Percentiles rank a stretch among this genome's conserved stretches.
phyloP scores from a whole-genome alignment of 2,329 filamentous ascomycete species.

The Clonostachys solani region DNA sequence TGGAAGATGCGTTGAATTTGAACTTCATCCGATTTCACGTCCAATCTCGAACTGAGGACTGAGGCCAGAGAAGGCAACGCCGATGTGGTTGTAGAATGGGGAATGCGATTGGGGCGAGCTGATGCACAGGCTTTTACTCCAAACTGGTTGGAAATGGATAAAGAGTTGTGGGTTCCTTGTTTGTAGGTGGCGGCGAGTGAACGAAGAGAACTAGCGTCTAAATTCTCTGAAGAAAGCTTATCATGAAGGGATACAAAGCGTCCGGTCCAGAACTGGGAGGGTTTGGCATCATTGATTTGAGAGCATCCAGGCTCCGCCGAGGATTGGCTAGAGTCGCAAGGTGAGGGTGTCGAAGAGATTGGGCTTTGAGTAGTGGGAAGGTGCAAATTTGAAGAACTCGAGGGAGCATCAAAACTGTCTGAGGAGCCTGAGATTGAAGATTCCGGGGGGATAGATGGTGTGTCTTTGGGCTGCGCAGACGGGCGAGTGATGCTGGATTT shows the following conservation, averaged over 20 bases:
- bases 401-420: slow-evolving; percentile 12
- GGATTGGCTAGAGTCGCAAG: slow-evolving; percentile 1
- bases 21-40: slow-evolving; percentile 30
- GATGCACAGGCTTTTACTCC: neutral
- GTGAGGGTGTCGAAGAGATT: neutral
- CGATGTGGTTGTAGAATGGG: slow-evolving; percentile 23
- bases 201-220: neutral
- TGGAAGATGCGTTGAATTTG: slow-evolving; percentile 37
- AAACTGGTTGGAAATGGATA: neutral
- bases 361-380: neutral
- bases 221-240: slow-evolving; percentile 22
- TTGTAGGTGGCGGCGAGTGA: neutral
- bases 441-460: neutral
- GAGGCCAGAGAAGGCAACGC: slow-evolving; percentile 10
- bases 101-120: slow-evolving; percentile 9
- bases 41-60: too few species aligned
- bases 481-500: slow-evolving; percentile 37
- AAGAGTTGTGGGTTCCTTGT: neutral
- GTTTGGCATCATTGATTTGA: slow-evolving; percentile 34
- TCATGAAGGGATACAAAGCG: slow-evolving; percentile 55
- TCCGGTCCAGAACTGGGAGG: slow-evolving; percentile 56
- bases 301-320: slow-evolving; percentile 12
- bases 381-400: slow-evolving; percentile 5
- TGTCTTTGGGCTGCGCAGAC: slow-evolving; percentile 10
- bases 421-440: slow-evolving; percentile 7